Conservation (phyloP, 2,329 filamentous ascomycete species). For the Fusarium neocosmosporiellum region DNA sequence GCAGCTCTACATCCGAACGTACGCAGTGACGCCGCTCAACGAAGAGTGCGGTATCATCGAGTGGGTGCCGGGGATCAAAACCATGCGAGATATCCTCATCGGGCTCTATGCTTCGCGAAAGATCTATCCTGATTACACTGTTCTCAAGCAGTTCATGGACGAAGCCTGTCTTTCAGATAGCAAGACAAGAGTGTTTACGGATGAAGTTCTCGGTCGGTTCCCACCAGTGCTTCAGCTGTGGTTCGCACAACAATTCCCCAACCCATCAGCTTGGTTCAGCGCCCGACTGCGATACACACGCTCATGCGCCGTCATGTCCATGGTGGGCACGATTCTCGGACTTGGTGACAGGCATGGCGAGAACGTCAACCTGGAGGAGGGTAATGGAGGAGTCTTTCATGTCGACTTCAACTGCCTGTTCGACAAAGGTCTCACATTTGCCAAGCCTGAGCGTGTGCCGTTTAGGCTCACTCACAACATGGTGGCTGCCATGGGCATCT, state of each 20-base stretch:
- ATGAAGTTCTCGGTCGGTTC: slow-evolving; percentile 73
- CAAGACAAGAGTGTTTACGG: slow-evolving; percentile 78
- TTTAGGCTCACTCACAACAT: slow-evolving; percentile 99
- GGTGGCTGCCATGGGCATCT: slow-evolving; percentile 96
- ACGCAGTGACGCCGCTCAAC: slow-evolving; percentile 95
- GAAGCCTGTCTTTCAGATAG: slow-evolving; percentile 66
- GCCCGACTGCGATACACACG: slow-evolving; percentile 90
- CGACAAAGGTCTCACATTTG: slow-evolving; percentile 95
- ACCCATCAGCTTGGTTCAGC: slow-evolving; percentile 91
- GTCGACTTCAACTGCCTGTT: slow-evolving; percentile 99
- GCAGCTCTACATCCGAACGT: slow-evolving; percentile 95
- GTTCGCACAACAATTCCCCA: slow-evolving; percentile 96
- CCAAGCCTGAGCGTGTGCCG: slow-evolving; percentile 92
- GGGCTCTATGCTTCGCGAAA: slow-evolving; percentile 81
- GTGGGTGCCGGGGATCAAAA: slow-evolving; percentile 97
- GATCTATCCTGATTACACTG: slow-evolving; percentile 75
- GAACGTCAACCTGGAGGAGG: slow-evolving; percentile 95
- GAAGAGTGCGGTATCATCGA: slow-evolving; percentile 98
- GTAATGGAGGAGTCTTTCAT: slow-evolving; percentile 93
- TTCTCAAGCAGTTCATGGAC: slow-evolving; percentile 73
- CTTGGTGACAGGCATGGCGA: slow-evolving; percentile 96
- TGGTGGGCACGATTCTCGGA: slow-evolving; percentile 94
- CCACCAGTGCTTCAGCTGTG: slow-evolving; percentile 89
- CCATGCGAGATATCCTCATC: slow-evolving; percentile 90
- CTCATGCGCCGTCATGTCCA: slow-evolving; percentile 98